phyloP scores from a whole-genome alignment of 495 filamentous ascomycete species.

The Cetradonia linearis region DNA sequence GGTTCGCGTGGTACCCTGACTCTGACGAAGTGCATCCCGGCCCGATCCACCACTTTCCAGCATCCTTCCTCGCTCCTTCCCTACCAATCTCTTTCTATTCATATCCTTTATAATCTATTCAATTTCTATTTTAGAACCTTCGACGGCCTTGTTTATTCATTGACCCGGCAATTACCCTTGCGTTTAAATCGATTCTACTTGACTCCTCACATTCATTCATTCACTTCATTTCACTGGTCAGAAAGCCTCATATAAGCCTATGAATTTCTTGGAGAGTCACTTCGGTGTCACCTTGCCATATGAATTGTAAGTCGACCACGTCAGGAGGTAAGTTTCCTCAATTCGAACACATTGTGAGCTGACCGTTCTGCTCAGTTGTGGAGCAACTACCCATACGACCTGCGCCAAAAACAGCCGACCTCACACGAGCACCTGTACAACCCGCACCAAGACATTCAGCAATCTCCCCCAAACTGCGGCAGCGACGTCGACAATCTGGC shows the following conservation, averaged over 20 bases:
- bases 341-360: background rate
- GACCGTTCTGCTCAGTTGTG: background rate
- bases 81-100: background rate
- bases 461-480: background rate
- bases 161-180: background rate
- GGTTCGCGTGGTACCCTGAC: background rate
- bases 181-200: background rate
- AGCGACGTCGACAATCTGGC: conserved; percentile 43
- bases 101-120: background rate
- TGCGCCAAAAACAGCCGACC: background rate
- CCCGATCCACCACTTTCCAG: background rate
- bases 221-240: background rate
- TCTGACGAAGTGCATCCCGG: background rate
- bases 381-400: background rate
- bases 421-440: background rate
- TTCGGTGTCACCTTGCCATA: conserved; percentile 10
- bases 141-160: background rate
- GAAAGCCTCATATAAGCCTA: conserved; percentile 7
- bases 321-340: background rate
- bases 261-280: conserved; percentile 8
- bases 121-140: conserved; percentile 2
- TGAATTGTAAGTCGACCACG: background rate
- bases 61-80: background rate
- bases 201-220: background rate
- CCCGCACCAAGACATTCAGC: background rate